Conservation (phyloP, 2,329 filamentous ascomycete species). For the Aspergillus amoenus region DNA sequence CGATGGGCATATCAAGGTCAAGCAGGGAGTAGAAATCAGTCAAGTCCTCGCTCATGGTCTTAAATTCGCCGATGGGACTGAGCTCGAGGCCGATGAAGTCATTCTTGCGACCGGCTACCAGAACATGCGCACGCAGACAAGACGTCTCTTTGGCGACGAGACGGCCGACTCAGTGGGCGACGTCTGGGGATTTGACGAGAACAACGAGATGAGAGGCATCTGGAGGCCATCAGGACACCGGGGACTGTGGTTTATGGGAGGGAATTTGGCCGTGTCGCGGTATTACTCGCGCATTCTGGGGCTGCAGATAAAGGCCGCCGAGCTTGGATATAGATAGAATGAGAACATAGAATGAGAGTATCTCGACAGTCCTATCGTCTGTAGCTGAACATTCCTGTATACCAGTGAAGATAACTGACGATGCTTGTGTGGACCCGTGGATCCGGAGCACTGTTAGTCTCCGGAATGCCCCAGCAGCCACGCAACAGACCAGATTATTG, state of each 20-base stretch:
- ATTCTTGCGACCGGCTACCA: constrained; percentile 61
- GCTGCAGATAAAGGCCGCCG: constrained; percentile 50
- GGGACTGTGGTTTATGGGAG: constrained; percentile 67
- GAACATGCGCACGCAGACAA: constrained; percentile 66
- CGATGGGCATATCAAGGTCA: constrained; percentile 65
- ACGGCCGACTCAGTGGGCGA: constrained; percentile 59
- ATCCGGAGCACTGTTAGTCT: not conserved
- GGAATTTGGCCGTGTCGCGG: constrained; percentile 62
- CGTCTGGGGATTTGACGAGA: constrained; percentile 62
- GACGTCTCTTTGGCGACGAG: constrained; percentile 62
- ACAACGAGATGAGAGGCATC: constrained; percentile 57
- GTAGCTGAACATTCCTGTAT: no score
- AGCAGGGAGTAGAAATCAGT: constrained; percentile 59
- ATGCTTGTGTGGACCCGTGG: no score
- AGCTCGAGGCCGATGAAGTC: constrained; percentile 64
- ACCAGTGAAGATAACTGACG: no score
- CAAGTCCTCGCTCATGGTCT: constrained; percentile 52
- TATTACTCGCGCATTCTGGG: constrained; percentile 58
- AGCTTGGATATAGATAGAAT: constrained; percentile 17
- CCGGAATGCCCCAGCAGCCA: not conserved
- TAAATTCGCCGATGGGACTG: constrained; percentile 56
- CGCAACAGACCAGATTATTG: not conserved
- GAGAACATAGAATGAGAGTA: not conserved
- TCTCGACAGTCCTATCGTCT: no score
- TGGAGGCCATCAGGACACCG: constrained; percentile 65